Conservation (phyloP, 2,329 filamentous ascomycete genomes). For the Clonostachys byssicola region DNA sequence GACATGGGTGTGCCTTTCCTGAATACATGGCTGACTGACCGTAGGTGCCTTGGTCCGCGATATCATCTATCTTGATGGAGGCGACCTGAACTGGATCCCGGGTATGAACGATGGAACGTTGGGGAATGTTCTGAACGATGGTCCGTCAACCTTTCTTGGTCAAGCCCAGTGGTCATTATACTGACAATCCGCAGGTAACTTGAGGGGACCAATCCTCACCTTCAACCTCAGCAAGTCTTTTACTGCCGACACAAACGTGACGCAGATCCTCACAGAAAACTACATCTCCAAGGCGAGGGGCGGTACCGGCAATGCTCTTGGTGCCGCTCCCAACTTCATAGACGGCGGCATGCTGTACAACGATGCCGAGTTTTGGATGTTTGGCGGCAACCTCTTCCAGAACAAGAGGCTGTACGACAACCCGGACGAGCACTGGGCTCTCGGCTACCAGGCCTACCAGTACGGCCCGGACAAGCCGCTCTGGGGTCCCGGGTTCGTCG, state of each 20-base stretch:
- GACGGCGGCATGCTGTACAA: slow-evolving; percentile 66
- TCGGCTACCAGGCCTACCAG: slow-evolving; percentile 47
- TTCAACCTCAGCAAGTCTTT: slow-evolving; percentile 58
- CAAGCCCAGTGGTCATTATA: too few relatives aligned
- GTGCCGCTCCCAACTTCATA: slow-evolving; percentile 48
- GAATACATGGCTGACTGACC: slow-evolving; percentile 9
- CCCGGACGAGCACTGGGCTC: slow-evolving; percentile 35
- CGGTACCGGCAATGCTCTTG: slow-evolving; percentile 43
- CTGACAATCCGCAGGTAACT: slow-evolving; percentile 36
- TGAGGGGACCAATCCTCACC: slow-evolving; percentile 45
- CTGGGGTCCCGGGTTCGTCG: slow-evolving; percentile 38
- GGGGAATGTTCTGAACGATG: neutral
- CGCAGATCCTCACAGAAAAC: slow-evolving; percentile 36
- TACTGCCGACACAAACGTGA: slow-evolving; percentile 45
- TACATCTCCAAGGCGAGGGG: slow-evolving; percentile 41
- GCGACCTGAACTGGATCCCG: slow-evolving; percentile 47
- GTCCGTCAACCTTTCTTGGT: slow-evolving; percentile 1
- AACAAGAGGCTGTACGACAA: slow-evolving; percentile 23
- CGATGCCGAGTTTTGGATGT: slow-evolving; percentile 58
- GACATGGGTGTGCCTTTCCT: neutral
- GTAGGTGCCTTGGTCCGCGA: slow-evolving; percentile 55
- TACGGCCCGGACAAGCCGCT: slow-evolving; percentile 39
- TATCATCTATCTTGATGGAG: slow-evolving; percentile 63
- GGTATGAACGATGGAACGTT: slow-evolving; percentile 38
- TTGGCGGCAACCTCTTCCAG: slow-evolving; percentile 48